These are phyloP conservation scores for Zea luxurians DNA, from an alignment of 176 grass and related monocot species.

Conservation along the genomic window DNA sequence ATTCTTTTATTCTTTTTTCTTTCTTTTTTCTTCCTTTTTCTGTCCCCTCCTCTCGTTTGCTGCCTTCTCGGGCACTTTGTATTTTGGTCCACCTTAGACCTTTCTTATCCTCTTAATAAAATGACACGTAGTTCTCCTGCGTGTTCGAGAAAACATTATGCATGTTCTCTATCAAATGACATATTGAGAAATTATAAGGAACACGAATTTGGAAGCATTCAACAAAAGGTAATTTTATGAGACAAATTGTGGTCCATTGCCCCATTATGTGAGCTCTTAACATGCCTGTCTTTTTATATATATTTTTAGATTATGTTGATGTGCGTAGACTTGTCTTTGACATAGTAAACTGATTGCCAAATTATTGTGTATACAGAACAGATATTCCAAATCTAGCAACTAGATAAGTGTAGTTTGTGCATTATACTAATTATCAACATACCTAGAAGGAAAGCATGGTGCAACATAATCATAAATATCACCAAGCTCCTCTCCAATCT, in stretches of 20 bases:
- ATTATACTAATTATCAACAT: conserved; percentile 25
- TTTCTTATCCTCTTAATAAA: too few relatives aligned
- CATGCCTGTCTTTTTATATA: conserved; percentile 8
- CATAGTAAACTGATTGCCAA: conserved; percentile 9
- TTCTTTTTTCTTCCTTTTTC: too few relatives aligned
- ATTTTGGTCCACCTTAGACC: too few relatives aligned
- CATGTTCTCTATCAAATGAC: conserved; percentile 11
- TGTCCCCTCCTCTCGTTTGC: too few relatives aligned
- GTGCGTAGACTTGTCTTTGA: not conserved
- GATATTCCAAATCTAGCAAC: conserved; percentile 30
- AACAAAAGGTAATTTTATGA: conserved; percentile 16
- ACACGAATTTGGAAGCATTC: not conserved
- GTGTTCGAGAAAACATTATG: too few relatives aligned
- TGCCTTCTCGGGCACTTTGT: too few relatives aligned
- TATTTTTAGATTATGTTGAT: not conserved
- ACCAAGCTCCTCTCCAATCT: conserved; percentile 95
- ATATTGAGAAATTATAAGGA: conserved; percentile 16
- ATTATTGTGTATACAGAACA: conserved; percentile 15
- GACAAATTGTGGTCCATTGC: not conserved
- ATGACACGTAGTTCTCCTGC: too few relatives aligned
- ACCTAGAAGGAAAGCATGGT: conserved; percentile 99
- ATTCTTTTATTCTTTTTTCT: too few relatives aligned
- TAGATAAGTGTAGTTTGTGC: conserved; percentile 17
- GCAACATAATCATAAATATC: conserved; percentile 99
- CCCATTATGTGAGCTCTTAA: conserved; percentile 7